Evolutionary conservation across 805 yeast genomes (phyloP).

Genomic region (Cyberlindnera mrakii): DNA sequence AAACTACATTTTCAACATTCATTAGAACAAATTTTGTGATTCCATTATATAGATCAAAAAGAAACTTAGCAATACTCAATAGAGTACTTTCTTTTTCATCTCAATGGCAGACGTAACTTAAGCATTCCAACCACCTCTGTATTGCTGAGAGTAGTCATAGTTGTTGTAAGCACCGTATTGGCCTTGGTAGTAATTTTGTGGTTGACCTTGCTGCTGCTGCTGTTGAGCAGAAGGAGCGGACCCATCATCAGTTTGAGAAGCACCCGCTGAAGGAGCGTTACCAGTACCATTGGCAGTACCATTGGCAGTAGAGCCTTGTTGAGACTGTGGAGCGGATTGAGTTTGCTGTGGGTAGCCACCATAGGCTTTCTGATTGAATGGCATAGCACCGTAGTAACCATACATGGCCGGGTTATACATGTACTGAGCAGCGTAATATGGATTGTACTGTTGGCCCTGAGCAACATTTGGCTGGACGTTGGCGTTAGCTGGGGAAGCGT

Average conservation of each 20-base stretch:
- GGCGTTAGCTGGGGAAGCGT: constrained; percentile 25
- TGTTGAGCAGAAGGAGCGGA: not conserved
- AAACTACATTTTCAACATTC: no score
- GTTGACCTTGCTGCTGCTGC: constrained; percentile 10
- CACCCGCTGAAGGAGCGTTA: constrained; percentile 4
- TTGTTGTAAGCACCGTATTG: constrained; percentile 2
- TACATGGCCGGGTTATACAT: constrained; percentile 21
- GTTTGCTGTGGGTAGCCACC: constrained; percentile 4
- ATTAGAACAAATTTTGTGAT: no score
- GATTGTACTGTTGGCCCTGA: constrained; percentile 20
- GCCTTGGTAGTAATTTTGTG: constrained; percentile 1
- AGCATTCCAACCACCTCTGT: not conserved
- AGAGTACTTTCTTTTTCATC: not conserved
- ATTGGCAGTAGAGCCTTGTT: not conserved
- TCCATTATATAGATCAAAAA: not conserved
- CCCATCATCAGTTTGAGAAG: not conserved
- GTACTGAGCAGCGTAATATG: constrained; percentile 17
- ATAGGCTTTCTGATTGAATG: constrained; percentile 2
- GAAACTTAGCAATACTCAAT: not conserved
- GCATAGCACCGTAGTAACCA: constrained; percentile 6
- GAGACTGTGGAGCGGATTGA: constrained; percentile 3
- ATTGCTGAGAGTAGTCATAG: constrained; percentile 9
- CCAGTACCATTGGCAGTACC: constrained; percentile 1
- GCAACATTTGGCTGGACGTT: constrained; percentile 22
- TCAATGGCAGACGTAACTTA: constrained; percentile 4